phyloP scores from a whole-genome alignment of 352 stramenopile species.

The Pythium dissotocum region DNA sequence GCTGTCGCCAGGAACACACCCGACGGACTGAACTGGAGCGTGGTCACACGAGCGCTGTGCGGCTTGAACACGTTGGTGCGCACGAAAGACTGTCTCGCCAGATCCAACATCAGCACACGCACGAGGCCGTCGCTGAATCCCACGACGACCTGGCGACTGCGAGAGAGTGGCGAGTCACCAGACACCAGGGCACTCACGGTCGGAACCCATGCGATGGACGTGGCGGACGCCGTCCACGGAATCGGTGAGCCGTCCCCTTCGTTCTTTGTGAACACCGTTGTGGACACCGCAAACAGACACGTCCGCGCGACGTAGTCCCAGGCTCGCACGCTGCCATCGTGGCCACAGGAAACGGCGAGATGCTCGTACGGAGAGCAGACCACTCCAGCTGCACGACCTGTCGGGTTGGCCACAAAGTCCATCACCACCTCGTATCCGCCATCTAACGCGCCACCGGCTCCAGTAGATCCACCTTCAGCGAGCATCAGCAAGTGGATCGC shows the following conservation, averaged over 20 bases:
- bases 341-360: constrained; percentile 75
- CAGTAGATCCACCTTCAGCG: constrained; percentile 10
- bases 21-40: constrained; percentile 68
- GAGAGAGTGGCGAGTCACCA: constrained; percentile 33
- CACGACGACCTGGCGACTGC: constrained; percentile 79
- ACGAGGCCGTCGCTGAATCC: constrained; percentile 91
- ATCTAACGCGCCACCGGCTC: constrained; percentile 26
- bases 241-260: constrained; percentile 26
- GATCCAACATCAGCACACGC: constrained; percentile 63
- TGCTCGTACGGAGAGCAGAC: constrained; percentile 86
- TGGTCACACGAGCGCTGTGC: constrained; percentile 74
- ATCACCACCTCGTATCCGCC: constrained; percentile 39
- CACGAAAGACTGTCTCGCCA: constrained; percentile 50
- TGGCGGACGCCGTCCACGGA: constrained; percentile 43
- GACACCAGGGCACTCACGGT: constrained; percentile 39
- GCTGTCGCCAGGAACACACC: constrained; percentile 73
- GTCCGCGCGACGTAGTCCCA: constrained; percentile 86
- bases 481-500: constrained; percentile 53
- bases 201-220: constrained; percentile 77
- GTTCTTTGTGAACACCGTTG: constrained; percentile 20
- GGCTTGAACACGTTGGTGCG: constrained; percentile 88
- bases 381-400: constrained; percentile 69
- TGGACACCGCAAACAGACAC: constrained; percentile 37
- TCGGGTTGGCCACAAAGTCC: constrained; percentile 65
- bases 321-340: constrained; percentile 83